Evolutionary conservation across 495 filamentous ascomycete genomes (phyloP).

Genomic region (Acidiella bohemica): DNA sequence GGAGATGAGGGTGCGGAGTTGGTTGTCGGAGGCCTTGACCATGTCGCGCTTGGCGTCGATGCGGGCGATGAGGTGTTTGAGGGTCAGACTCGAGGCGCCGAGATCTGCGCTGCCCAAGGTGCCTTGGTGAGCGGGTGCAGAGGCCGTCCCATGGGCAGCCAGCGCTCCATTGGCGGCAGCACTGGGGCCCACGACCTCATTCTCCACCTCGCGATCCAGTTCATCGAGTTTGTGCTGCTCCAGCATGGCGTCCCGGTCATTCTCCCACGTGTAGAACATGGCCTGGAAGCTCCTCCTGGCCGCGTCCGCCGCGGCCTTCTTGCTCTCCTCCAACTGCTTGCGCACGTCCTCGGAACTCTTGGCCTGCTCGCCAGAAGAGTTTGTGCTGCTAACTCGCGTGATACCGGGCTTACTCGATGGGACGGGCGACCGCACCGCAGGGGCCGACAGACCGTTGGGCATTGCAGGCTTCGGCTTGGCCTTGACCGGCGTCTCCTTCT

Average conservation of each 20-base stretch:
- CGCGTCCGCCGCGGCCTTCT: conserved; percentile 81
- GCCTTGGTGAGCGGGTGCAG: conserved; percentile 46
- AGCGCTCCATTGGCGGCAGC: not conserved
- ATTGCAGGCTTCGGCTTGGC: conserved; percentile 42
- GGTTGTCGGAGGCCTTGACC: conserved; percentile 81
- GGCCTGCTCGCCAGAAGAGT: conserved; percentile 36
- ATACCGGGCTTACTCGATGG: conserved; percentile 23
- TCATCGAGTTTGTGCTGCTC: conserved; percentile 96
- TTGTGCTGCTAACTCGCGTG: conserved; percentile 31
- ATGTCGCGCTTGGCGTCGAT: conserved; percentile 83
- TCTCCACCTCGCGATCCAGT: conserved; percentile 87
- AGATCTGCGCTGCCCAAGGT: conserved; percentile 86
- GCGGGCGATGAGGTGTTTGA: conserved; percentile 89
- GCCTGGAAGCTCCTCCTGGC: conserved; percentile 82
- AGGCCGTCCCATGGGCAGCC: conserved; percentile 32
- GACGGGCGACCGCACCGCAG: conserved; percentile 30
- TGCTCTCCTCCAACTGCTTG: conserved; percentile 86
- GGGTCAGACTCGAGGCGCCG: conserved; percentile 87
- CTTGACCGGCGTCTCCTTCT: conserved; percentile 43
- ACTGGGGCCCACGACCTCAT: conserved; percentile 58
- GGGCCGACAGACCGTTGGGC: conserved; percentile 30
- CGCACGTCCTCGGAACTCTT: conserved; percentile 72
- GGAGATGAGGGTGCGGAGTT: conserved; percentile 81
- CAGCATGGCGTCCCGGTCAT: conserved; percentile 87
- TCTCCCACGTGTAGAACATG: conserved; percentile 86